Percentiles rank a stretch among this genome's conserved stretches.
phyloP scores from a whole-genome alignment of 1,284 basidiomycete genomes.

The Trichosporon asahii region DNA sequence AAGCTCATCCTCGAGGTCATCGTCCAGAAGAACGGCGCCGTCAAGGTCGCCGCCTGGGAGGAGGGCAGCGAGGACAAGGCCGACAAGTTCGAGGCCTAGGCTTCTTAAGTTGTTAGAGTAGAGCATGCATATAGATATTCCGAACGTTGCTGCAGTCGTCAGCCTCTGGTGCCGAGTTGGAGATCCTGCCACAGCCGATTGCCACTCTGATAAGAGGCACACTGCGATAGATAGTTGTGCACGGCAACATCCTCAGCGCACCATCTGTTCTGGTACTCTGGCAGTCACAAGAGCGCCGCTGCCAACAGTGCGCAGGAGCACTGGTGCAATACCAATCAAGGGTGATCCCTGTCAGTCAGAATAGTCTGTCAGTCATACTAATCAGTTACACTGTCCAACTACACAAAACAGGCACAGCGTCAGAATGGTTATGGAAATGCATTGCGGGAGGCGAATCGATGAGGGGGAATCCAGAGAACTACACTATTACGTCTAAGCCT shows the following conservation, averaged over 20 bases:
- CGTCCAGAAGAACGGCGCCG: conserved; percentile 57
- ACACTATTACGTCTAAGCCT: not conserved
- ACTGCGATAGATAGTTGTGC: too few species aligned
- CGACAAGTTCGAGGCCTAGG: conserved; percentile 35
- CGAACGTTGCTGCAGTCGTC: not conserved
- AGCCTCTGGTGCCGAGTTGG: too few species aligned
- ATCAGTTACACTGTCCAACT: too few species aligned
- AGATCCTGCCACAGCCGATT: not conserved
- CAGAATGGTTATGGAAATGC: conserved; percentile 6
- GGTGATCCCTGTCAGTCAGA: too few species aligned
- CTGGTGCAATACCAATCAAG: too few species aligned
- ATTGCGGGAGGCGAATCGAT: conserved; percentile 1
- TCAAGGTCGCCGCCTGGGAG: conserved; percentile 58
- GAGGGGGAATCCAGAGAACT: not conserved
- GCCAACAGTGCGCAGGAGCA: too few species aligned
- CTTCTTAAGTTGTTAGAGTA: conserved; percentile 19
- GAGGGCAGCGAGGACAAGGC: conserved; percentile 51
- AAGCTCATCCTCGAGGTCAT: conserved; percentile 64
- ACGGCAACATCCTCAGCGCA: too few species aligned
- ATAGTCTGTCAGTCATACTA: too few species aligned
- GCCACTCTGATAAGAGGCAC: too few species aligned
- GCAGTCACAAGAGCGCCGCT: too few species aligned
- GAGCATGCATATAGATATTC: conserved; percentile 20
- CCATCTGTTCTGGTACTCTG: too few species aligned
- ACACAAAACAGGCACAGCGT: not conserved